phyloP scores from a whole-genome alignment of 2,329 filamentous ascomycete species.

The Fusarium staphyleae region DNA sequence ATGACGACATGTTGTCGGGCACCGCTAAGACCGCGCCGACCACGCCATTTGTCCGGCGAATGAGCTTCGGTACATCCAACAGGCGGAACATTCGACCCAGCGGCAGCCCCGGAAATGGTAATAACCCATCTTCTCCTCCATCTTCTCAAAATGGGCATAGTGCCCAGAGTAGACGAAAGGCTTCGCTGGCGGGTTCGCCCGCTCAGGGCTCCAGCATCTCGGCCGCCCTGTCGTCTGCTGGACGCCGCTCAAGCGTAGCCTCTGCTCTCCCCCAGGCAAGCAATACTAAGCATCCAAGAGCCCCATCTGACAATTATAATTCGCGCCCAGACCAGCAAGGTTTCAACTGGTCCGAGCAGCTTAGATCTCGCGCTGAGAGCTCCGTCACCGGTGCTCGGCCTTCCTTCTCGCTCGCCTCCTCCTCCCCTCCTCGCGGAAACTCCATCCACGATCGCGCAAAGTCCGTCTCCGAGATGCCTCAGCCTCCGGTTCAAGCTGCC shows the following conservation, averaged over 20 bases:
- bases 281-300: slow-evolving; percentile 62
- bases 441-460: slow-evolving; percentile 70
- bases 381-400: slow-evolving; percentile 66
- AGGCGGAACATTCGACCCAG: slow-evolving; percentile 64
- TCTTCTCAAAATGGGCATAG: slow-evolving; percentile 44
- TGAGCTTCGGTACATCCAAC: slow-evolving; percentile 88
- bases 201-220: slow-evolving; percentile 43
- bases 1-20: slow-evolving; percentile 64
- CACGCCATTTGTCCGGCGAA: slow-evolving; percentile 80
- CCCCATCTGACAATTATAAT: slow-evolving; percentile 69
- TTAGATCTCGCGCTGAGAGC: slow-evolving; percentile 90
- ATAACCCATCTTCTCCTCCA: slow-evolving; percentile 55
- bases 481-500: slow-evolving; percentile 60
- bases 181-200: slow-evolving; percentile 37
- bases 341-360: slow-evolving; percentile 97
- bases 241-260: slow-evolving; percentile 48
- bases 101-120: slow-evolving; percentile 71
- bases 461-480: slow-evolving; percentile 71
- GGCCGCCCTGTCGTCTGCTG: slow-evolving; percentile 46
- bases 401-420: slow-evolving; percentile 64
- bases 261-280: slow-evolving; percentile 61
- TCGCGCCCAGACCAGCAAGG: slow-evolving; percentile 78
- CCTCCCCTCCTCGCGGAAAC: slow-evolving; percentile 47
- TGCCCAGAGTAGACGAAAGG: slow-evolving; percentile 45
- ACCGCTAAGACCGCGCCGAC: slow-evolving; percentile 65